Evolutionary conservation across 768 basidiomycete species (phyloP).

Genomic region (Austroboletus festivus): DNA sequence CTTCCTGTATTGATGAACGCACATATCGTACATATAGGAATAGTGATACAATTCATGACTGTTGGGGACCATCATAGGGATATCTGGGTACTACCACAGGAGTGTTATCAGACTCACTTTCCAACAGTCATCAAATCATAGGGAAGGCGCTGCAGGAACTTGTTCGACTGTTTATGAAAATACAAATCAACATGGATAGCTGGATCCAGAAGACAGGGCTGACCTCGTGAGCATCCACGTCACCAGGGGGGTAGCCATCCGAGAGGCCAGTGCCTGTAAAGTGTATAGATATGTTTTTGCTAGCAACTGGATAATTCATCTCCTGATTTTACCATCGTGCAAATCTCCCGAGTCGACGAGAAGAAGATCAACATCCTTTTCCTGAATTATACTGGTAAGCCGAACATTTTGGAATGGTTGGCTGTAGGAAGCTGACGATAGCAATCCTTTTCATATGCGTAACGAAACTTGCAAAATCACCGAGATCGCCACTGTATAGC

Average conservation of each 20-base stretch:
- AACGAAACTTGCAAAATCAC: slow-evolving; percentile 85
- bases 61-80: background rate
- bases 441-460: slow-evolving; percentile 78
- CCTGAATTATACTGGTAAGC: slow-evolving; percentile 27
- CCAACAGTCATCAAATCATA: slow-evolving; percentile 86
- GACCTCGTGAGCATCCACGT: slow-evolving; percentile 72
- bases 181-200: background rate
- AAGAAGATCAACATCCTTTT: slow-evolving; percentile 77
- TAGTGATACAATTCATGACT: slow-evolving; percentile 86
- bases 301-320: background rate
- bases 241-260: slow-evolving; percentile 69
- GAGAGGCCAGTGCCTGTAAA: slow-evolving; percentile 69
- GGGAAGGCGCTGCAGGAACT: slow-evolving; percentile 67
- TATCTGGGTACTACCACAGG: background rate
- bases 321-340: slow-evolving; percentile 51
- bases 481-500: slow-evolving; percentile 51
- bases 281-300: background rate
- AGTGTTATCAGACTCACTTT: slow-evolving; percentile 48
- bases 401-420: background rate
- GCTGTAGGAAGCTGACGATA: slow-evolving; percentile 33
- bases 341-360: slow-evolving; percentile 81
- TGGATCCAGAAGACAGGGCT: slow-evolving; percentile 9
- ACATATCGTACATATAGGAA: slow-evolving; percentile 66
- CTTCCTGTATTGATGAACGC: slow-evolving; percentile 7
- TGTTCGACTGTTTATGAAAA: slow-evolving; percentile 51